Evolutionary conservation across 2,329 filamentous ascomycete genomes (phyloP), one percentile per base, ranked within the genome.

Genomic region (Sarocladiaceae sp.): DNA sequence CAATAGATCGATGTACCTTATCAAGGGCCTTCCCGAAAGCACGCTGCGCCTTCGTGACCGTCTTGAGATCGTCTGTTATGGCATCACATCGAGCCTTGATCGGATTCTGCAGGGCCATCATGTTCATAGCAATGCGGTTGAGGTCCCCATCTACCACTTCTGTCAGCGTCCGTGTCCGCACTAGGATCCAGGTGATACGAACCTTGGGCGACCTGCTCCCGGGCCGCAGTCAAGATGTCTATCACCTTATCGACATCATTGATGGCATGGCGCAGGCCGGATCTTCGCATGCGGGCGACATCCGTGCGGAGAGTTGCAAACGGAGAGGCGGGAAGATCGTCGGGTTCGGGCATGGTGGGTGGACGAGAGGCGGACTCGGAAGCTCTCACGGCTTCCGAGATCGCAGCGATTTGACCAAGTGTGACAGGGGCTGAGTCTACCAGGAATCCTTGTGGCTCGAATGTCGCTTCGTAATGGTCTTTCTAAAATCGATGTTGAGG

Each of bases 21-120:
- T 96, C 90, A 26, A 99, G 74, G 5, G 88, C 83, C 65, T 92
- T 96, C 59, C 85, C 85, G 68, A 95, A 96, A 58, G 86, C 87
- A 66, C 86, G 90, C 53, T 96, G 85, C 2, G 86, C 85, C 57
- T 86, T 87, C 60, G 95, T 87, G 2, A 94, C 85, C 52, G 90
- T 88, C 66, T 90, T 94, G 48, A 97, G 72, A 61, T 90, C 86
- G 51, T 87, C 84, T 59, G 87, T 93, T 35, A 96, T 83, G 31
- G 82, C 78, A 35, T 96, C 90, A 55, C 97, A 86, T 1, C 86
- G 84, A 50, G 86, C 77, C 63, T 92, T 94, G 53, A 96, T 77
- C 0, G 92, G 89, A 57, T 88, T 92, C 66, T 97, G 91, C 17
- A 97, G 80, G 65, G 87, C 92, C 26, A 88, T 87, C 60, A 97